Evolutionary conservation across 179 eudicot genomes (phyloP).

Genomic region (Gypsophila paniculata): DNA sequence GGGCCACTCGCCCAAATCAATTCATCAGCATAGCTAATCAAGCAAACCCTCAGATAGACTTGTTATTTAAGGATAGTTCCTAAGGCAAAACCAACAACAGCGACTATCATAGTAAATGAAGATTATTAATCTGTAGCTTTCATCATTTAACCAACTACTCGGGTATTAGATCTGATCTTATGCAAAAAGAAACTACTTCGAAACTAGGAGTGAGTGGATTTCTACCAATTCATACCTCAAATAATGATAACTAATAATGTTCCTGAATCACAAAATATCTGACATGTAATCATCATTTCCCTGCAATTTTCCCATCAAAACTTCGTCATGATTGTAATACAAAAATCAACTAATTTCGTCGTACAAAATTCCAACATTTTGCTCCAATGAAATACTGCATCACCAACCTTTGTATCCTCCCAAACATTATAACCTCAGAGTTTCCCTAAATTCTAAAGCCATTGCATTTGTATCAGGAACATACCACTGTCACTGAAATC

Average conservation of each 20-base stretch:
- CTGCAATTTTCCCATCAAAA: conserved; percentile 3
- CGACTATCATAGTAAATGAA: background rate
- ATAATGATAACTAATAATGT: background rate
- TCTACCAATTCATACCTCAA: background rate
- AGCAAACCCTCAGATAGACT: background rate
- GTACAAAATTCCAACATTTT: background rate
- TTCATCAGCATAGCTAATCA: background rate
- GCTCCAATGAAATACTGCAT: background rate
- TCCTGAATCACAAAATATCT: too few species aligned
- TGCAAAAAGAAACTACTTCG: background rate
- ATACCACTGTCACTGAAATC: too few species aligned
- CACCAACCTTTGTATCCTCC: background rate
- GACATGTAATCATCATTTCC: too few species aligned
- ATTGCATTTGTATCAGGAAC: background rate
- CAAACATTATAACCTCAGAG: background rate
- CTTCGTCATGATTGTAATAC: background rate
- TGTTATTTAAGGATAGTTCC: background rate
- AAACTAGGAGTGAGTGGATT: background rate
- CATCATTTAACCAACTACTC: background rate
- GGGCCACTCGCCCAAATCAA: background rate
- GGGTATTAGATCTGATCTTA: background rate
- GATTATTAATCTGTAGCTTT: background rate
- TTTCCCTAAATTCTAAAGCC: background rate
- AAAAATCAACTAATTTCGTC: background rate
- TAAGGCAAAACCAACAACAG: background rate